Percentiles rank a stretch among this genome's conserved stretches.
Conservation (phyloP, 257 asterid genomes). For the Henckelia pumila region DNA sequence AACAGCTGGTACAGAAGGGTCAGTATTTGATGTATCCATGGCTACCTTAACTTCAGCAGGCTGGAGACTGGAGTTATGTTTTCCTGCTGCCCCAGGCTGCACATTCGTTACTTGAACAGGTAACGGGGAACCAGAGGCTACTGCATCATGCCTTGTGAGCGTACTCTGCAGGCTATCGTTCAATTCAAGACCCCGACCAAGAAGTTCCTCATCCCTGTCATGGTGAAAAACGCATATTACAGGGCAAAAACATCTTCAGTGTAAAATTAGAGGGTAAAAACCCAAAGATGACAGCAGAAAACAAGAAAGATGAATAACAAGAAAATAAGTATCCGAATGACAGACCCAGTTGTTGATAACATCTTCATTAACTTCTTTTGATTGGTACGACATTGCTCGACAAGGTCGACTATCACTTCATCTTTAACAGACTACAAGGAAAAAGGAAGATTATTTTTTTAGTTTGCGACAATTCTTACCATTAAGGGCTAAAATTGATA, state of each 20-base stretch:
- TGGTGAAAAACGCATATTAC: neutral
- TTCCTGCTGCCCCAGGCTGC: conserved; percentile 30
- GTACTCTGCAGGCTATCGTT: conserved; percentile 69
- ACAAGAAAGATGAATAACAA: neutral
- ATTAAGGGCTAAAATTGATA: conserved; percentile 4
- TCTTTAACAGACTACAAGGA: conserved; percentile 59
- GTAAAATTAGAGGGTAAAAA: conserved; percentile 1
- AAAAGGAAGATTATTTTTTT: conserved; percentile 11
- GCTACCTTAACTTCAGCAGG: conserved; percentile 29
- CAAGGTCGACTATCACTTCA: conserved; percentile 79
- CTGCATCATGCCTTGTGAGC: conserved; percentile 72
- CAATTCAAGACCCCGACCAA: conserved; percentile 79
- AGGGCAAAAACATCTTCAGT: neutral
- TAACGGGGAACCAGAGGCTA: conserved; percentile 76
- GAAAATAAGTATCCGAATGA: conserved; percentile 8
- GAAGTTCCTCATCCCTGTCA: conserved; percentile 83
- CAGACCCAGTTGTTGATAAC: conserved; percentile 64
- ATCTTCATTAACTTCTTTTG: conserved; percentile 79
- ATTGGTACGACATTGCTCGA: conserved; percentile 70
- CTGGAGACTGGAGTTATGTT: conserved; percentile 29
- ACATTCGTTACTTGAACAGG: conserved; percentile 35
- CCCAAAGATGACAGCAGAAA: neutral
- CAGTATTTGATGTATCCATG: conserved; percentile 21
- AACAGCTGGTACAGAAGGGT: conserved; percentile 40
- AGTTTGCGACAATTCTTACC: neutral